phyloP scores from a whole-genome alignment of 805 yeast species.

The Candida suzukii region DNA sequence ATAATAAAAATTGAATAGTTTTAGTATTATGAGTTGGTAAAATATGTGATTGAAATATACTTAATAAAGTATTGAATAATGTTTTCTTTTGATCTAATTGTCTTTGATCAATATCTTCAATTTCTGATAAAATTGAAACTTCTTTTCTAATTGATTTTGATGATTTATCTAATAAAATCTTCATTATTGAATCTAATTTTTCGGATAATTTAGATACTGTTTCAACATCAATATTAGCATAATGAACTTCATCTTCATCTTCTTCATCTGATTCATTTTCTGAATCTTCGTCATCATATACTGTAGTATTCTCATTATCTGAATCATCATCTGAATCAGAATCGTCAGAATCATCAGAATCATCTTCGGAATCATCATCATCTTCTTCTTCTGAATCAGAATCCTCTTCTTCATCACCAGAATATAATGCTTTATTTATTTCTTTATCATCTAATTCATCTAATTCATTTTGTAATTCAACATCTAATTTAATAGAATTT shows the following conservation, averaged over 20 bases:
- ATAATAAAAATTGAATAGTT: constrained; percentile 78
- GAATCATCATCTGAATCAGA: constrained; percentile 28
- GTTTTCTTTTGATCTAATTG: constrained; percentile 26
- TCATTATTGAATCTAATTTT: constrained; percentile 68
- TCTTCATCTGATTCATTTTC: constrained; percentile 27
- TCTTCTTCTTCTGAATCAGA: too few species aligned
- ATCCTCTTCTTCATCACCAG: constrained; percentile 22
- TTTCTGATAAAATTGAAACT: constrained; percentile 36
- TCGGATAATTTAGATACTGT: constrained; percentile 47
- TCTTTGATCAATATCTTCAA: constrained; percentile 38
- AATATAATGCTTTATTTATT: constrained; percentile 37
- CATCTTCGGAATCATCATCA: constrained; percentile 19
- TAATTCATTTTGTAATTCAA: constrained; percentile 81
- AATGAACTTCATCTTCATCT: constrained; percentile 35
- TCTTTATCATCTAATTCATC: constrained; percentile 80
- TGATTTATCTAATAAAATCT: constrained; percentile 47
- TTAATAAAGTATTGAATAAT: constrained; percentile 65
- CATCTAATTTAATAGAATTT: constrained; percentile 78
- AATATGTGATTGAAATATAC: constrained; percentile 74
- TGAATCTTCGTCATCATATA: constrained; percentile 18
- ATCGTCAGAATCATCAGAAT: constrained; percentile 35
- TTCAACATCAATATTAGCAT: constrained; percentile 38
- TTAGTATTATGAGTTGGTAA: constrained; percentile 90
- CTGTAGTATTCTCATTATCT: constrained; percentile 24
- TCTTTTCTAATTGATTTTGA: constrained; percentile 41